Base-by-base conservation (phyloP, 1,284 basidiomycete species). In the Apiotrichum mycotoxinovorans region DNA sequence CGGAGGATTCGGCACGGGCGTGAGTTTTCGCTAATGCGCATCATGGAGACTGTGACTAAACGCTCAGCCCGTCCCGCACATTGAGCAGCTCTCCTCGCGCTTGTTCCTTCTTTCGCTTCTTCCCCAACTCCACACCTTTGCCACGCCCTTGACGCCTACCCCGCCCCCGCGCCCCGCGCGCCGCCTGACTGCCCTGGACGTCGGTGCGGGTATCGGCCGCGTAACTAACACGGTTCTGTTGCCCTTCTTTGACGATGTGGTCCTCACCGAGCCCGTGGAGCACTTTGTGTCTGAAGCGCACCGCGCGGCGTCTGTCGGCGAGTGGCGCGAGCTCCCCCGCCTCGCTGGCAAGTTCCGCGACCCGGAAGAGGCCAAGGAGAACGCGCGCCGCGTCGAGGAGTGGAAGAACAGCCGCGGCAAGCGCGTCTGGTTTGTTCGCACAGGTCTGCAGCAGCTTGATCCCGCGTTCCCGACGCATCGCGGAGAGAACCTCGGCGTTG, bases 21-120 rank as follows among this genome's bases (percentile, higher is more conserved):
- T 75, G 41, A 62, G 75, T 71, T 7, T 11, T 7, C 8, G 41
- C 23, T 2, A 41, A 12, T 8, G 4, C n/a, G n/a, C 4, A 2
- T 18, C 20, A 3, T 37, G 17, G n/a, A n/a, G n/a, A 33, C 10
- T 3, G 35, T 4, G 4, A 5, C 20, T 12, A 22, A 10, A 41
- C 40, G 37, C 43, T 27, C 61, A 93, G 89, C 83, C 89, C 42
- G 82, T 95, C 10, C 92, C 93, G 0, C 84, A 91, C 47, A 80
- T 96, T 61, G 94, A 97, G 72, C 83, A 91, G 8, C 83, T 95
- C 8, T 87, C 88, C 37, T 93, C 91, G 4, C 85, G 94, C 30
- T 84, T 90, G 51, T 88, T 96, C 72, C 80, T 95, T 51, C 83
- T 94, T 35, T 82, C 85, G 61, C 80, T 95, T 52, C 79, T 88